Evolutionary conservation across 352 stramenopile genomes (phyloP).

Genomic region (Thalassiosira livingstoniorum): DNA sequence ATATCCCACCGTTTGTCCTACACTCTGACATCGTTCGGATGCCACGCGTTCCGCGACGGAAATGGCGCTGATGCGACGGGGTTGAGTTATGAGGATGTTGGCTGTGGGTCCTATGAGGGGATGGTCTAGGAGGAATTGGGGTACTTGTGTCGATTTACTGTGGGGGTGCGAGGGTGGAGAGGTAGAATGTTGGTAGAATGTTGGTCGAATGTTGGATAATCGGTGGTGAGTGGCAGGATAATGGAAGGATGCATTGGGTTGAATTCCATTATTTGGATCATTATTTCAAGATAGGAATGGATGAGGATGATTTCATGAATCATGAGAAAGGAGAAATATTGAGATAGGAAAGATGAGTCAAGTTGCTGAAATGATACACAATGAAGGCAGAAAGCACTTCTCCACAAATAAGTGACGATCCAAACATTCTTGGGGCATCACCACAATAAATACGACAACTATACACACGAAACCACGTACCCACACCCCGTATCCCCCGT

Average conservation of each 20-base stretch:
- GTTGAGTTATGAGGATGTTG: conserved; percentile 93
- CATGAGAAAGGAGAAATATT: too few relatives aligned
- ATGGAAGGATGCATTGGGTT: too few relatives aligned
- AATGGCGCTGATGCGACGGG: conserved; percentile 92
- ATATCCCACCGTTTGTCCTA: conserved; percentile 90
- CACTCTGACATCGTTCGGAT: conserved; percentile 86
- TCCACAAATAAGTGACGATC: not conserved
- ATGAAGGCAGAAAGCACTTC: not conserved
- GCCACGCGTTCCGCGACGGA: conserved; percentile 92
- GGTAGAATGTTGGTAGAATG: too few relatives aligned
- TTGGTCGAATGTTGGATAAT: too few relatives aligned
- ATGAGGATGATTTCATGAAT: too few relatives aligned
- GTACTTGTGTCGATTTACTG: conserved; percentile 86
- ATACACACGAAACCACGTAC: too few relatives aligned
- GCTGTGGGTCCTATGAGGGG: conserved; percentile 82
- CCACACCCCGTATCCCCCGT: conserved; percentile 95
- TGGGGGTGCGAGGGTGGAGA: too few relatives aligned
- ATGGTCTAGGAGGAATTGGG: conserved; percentile 92
- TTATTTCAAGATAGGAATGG: too few relatives aligned
- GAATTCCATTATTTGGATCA: too few relatives aligned
- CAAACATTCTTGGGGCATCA: too few relatives aligned
- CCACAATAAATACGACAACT: too few relatives aligned
- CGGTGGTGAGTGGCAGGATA: too few relatives aligned
- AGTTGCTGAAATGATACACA: conserved; percentile 10
- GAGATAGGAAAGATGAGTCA: conserved; percentile 26